Percentiles rank a stretch among this genome's conserved stretches.
phyloP scores from a whole-genome alignment of 2,329 filamentous ascomycete species.

The Diplodia seriata region DNA sequence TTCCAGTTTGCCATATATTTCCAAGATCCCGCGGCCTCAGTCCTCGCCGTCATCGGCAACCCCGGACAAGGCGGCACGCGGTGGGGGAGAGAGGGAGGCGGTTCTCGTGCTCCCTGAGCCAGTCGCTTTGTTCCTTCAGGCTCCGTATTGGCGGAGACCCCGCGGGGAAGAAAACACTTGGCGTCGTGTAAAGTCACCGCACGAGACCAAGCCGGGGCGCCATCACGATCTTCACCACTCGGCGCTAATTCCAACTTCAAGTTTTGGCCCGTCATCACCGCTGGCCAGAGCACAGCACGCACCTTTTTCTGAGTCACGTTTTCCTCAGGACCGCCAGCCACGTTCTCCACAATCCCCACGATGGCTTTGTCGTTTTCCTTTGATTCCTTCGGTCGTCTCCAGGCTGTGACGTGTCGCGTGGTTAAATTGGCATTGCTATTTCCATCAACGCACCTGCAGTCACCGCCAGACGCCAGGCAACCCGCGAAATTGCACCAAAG shows the following conservation, averaged over 20 bases:
- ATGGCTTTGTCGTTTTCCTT: neutral
- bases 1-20: neutral
- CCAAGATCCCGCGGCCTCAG: conserved; percentile 6
- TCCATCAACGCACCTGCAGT: neutral
- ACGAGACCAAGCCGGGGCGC: neutral
- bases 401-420: conserved; percentile 1
- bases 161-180: conserved; percentile 28
- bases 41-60: conserved; percentile 24
- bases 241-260: conserved; percentile 22
- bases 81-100: neutral
- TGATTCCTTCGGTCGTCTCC: neutral
- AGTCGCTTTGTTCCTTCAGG: neutral
- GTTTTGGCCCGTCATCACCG: neutral
- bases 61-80: neutral
- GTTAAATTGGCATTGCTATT: neutral
- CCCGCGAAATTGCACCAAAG: neutral
- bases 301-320: neutral
- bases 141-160: conserved; percentile 23
- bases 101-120: neutral
- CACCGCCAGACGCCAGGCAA: neutral
- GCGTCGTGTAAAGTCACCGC: conserved; percentile 18
- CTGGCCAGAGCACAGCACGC: conserved; percentile 10
- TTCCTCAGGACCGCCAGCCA: neutral
- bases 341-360: conserved; percentile 15
- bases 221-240: conserved; percentile 8